Evolutionary conservation across 768 basidiomycete genomes (phyloP).

Genomic region (Suillus luteus): DNA sequence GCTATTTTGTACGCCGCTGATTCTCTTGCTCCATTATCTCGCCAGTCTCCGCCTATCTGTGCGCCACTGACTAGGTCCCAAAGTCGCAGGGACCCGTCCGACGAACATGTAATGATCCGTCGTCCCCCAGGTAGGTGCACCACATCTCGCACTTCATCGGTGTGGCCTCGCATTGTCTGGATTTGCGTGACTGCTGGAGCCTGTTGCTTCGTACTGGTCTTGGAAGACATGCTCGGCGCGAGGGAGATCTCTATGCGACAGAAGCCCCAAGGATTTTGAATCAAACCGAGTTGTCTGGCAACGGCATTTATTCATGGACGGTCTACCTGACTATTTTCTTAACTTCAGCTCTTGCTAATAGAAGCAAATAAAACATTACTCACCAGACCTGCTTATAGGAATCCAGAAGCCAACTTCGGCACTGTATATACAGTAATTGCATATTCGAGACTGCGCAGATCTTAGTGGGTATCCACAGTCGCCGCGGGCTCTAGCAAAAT

Average conservation of each 20-base stretch:
- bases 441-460: not conserved
- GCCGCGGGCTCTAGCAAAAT: too few species aligned
- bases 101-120: not conserved
- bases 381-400: not conserved
- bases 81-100: not conserved
- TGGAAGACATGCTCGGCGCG: not conserved
- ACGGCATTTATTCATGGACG: not conserved
- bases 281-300: not conserved
- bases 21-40: not conserved
- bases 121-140: not conserved
- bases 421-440: not conserved
- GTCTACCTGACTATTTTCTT: not conserved
- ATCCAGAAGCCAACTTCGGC: not conserved
- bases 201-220: not conserved
- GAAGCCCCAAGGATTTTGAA: not conserved
- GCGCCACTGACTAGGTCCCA: not conserved
- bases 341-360: not conserved
- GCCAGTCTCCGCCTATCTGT: not conserved
- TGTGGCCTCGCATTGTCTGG: not conserved
- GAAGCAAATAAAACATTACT: not conserved
- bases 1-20: not conserved
- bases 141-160: not conserved
- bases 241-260: not conserved
- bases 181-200: not conserved
- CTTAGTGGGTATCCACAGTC: not conserved